Conservation (phyloP, 2,329 filamentous ascomycete species). For the Pezizomycotina sp. region DNA sequence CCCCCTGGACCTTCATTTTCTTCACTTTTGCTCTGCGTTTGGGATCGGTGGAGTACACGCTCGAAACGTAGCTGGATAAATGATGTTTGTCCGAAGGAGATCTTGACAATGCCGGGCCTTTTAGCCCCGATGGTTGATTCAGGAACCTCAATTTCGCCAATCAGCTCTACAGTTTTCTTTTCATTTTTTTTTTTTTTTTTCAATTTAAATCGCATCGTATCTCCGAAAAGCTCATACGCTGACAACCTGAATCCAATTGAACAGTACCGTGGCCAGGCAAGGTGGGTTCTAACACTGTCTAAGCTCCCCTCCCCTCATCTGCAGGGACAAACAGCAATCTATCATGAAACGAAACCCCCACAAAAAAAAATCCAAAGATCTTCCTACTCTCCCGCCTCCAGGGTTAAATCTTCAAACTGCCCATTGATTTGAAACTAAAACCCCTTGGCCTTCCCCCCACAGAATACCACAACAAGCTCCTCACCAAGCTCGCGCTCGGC, state of each 20-base stretch:
- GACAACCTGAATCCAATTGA: no score
- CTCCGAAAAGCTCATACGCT: no score
- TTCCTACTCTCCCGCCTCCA: constrained; percentile 7
- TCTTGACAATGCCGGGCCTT: constrained; percentile 1
- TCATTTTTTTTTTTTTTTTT: constrained; percentile 7
- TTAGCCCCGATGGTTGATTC: constrained; percentile 57
- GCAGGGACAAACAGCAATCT: no score
- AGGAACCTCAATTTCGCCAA: neutral
- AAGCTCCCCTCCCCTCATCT: no score
- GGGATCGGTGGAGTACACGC: no score
- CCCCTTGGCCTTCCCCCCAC: constrained; percentile 22
- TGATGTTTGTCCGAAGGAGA: constrained; percentile 3
- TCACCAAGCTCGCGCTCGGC: constrained; percentile 74
- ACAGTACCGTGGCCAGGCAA: no score
- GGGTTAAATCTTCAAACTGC: neutral
- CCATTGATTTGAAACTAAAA: constrained; percentile 9
- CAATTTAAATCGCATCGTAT: no score
- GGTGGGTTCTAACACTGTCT: no score
- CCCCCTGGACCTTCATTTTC: constrained; percentile 7
- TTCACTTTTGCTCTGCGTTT: no score
- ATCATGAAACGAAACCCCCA: no score
- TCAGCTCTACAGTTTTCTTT: constrained; percentile 12
- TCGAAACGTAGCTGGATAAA: no score
- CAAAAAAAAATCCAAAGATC: constrained; percentile 13
- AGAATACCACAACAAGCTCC: constrained; percentile 84